Percentiles rank a stretch among this genome's conserved stretches.
Evolutionary conservation across 257 asterid species (phyloP).

Genomic region (Fraxinus quadrangulata): DNA sequence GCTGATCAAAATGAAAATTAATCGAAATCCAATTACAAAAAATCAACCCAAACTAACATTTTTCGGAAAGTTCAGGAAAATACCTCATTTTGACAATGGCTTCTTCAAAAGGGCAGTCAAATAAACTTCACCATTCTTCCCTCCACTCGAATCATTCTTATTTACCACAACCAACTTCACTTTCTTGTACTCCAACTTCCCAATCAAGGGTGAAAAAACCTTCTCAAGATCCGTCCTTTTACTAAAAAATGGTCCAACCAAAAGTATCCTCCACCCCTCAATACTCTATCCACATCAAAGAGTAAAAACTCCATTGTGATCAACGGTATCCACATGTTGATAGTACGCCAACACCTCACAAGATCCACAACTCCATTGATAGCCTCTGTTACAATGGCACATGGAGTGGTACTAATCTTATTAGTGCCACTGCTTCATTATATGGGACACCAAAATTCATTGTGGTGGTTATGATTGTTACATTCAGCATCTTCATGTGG

Average conservation of each 20-base stretch:
- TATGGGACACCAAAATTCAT: conserved; percentile 92
- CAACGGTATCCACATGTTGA: conserved; percentile 89
- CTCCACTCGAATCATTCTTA: conserved; percentile 70
- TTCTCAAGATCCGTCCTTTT: conserved; percentile 75
- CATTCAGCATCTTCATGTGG: conserved; percentile 81
- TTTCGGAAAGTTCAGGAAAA: background rate
- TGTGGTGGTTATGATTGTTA: conserved; percentile 80
- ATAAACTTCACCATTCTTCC: conserved; percentile 86
- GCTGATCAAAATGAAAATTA: background rate
- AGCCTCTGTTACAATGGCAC: conserved; percentile 91
- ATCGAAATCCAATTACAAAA: background rate
- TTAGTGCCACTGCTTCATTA: conserved; percentile 68
- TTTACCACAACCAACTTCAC: conserved; percentile 89
- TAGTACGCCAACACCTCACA: conserved; percentile 84
- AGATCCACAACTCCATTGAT: conserved; percentile 87
- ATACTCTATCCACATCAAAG: conserved; percentile 82
- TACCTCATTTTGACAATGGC: conserved; percentile 75
- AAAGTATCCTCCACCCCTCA: conserved; percentile 86
- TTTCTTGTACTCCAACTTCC: conserved; percentile 84
- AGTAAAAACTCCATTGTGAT: conserved; percentile 74
- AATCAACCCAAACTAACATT: background rate
- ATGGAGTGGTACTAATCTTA: conserved; percentile 82
- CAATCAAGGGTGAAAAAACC: conserved; percentile 74
- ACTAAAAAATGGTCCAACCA: conserved; percentile 82
- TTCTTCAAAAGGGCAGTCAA: conserved; percentile 89